Evolutionary conservation across 164 flowering plant species (phyloP).

Genomic region (Vitis cinerea): DNA sequence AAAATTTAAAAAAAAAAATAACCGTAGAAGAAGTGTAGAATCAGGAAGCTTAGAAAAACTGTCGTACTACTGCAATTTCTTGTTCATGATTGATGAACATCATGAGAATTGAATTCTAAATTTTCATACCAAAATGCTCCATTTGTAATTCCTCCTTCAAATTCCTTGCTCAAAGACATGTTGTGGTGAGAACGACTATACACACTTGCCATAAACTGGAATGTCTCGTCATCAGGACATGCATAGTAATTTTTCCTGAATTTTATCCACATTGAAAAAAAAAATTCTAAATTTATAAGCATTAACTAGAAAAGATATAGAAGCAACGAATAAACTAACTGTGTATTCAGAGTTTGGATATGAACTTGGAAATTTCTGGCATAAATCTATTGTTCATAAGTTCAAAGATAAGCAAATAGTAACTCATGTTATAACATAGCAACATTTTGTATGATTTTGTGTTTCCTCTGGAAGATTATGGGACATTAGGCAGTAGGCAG

Average conservation of each 20-base stretch:
- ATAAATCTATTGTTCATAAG: too few species aligned
- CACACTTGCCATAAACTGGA: conserved; percentile 72
- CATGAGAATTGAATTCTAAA: conserved; percentile 5
- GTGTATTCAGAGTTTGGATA: too few species aligned
- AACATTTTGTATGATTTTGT: too few species aligned
- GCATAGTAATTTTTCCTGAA: conserved; percentile 75
- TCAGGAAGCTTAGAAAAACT: too few species aligned
- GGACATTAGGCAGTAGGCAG: too few species aligned
- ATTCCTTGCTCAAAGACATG: conserved; percentile 88
- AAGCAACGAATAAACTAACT: background rate
- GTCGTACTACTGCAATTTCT: too few species aligned
- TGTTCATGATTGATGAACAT: background rate
- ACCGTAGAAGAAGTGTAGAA: too few species aligned
- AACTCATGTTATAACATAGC: too few species aligned
- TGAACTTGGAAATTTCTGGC: too few species aligned
- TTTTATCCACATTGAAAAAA: conserved; percentile 12
- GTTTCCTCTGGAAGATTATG: too few species aligned
- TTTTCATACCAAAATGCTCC: conserved; percentile 82
- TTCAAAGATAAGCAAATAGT: too few species aligned
- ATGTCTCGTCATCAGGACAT: conserved; percentile 91
- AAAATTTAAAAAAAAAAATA: too few species aligned
- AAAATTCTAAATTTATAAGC: background rate
- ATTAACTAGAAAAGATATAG: background rate
- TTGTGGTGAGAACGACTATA: conserved; percentile 85
- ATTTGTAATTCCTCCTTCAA: conserved; percentile 86